Conservation (phyloP, 1,284 basidiomycete genomes). For the Vanrija humicola region DNA sequence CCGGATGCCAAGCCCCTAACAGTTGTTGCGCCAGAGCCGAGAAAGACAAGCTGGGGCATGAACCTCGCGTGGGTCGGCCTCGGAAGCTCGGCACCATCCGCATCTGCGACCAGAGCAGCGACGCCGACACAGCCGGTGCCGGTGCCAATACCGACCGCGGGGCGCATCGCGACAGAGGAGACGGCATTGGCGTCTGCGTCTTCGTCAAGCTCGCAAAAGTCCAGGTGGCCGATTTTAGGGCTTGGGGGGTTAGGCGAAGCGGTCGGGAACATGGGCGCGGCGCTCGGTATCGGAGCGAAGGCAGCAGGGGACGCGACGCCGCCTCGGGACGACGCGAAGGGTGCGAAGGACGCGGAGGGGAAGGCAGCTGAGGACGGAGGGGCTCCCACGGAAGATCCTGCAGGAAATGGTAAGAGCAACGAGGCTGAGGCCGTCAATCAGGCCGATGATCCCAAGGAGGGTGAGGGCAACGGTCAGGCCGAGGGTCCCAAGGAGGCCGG, state of each 20-base stretch:
- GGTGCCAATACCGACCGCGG: not conserved
- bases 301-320: not conserved
- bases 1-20: not conserved
- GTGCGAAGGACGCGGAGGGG: not conserved
- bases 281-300: slow-evolving; percentile 24
- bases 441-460: no score
- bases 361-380: not conserved
- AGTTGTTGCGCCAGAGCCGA: slow-evolving; percentile 1
- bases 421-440: no score
- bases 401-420: no score
- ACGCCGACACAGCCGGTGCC: not conserved
- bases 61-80: slow-evolving; percentile 11
- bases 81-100: not conserved
- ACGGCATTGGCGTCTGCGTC: not conserved
- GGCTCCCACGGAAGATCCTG: not conserved
- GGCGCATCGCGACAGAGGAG: not conserved
- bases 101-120: not conserved
- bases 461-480: no score
- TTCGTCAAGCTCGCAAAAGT: slow-evolving; percentile 3
- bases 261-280: slow-evolving; percentile 30
- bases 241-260: slow-evolving; percentile 22
- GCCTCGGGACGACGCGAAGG: not conserved
- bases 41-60: slow-evolving; percentile 26
- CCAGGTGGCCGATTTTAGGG: slow-evolving; percentile 20
- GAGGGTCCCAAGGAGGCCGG: no score